phyloP scores from a whole-genome alignment of 139 green algal species.

The Chlamydomonas sphaeroides region DNA sequence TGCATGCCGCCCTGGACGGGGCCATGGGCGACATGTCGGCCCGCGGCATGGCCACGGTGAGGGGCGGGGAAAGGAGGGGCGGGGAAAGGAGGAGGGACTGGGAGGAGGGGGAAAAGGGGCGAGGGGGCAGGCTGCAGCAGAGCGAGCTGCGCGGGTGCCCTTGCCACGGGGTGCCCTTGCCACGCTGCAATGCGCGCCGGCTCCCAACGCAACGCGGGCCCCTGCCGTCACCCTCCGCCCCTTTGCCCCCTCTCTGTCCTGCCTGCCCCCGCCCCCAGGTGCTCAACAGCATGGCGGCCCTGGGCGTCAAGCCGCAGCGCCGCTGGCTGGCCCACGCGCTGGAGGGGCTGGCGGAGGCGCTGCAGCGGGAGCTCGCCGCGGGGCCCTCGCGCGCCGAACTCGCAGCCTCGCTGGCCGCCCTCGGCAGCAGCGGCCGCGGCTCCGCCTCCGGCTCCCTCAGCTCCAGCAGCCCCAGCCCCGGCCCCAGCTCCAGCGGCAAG shows the following conservation, averaged over 20 bases:
- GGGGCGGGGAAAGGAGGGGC: background rate
- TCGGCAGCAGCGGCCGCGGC: too few relatives aligned
- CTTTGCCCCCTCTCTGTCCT: too few relatives aligned
- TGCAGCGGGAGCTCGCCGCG: background rate
- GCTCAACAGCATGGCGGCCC: slow-evolving; percentile 2
- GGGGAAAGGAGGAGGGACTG: background rate
- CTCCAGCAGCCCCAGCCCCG: background rate
- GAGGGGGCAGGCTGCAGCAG: too few relatives aligned
- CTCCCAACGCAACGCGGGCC: background rate
- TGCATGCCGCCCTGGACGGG: background rate
- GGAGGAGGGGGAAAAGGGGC: too few relatives aligned
- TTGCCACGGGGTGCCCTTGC: too few relatives aligned
- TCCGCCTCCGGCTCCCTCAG: background rate
- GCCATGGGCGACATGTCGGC: background rate
- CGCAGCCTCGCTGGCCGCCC: background rate
- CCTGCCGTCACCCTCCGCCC: background rate
- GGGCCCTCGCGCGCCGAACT: background rate
- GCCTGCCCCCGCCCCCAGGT: background rate
- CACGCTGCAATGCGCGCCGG: too few relatives aligned
- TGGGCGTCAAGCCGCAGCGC: slow-evolving; percentile 15
- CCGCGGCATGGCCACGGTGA: slow-evolving; percentile 14
- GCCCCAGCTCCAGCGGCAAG: too few relatives aligned
- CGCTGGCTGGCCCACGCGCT: slow-evolving; percentile 13
- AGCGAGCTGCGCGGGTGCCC: too few relatives aligned
- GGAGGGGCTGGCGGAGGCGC: background rate